These are phyloP conservation scores for Magnolia changhungtana DNA, from an alignment of 164 flowering plant genomes.

Conservation along the genomic window DNA sequence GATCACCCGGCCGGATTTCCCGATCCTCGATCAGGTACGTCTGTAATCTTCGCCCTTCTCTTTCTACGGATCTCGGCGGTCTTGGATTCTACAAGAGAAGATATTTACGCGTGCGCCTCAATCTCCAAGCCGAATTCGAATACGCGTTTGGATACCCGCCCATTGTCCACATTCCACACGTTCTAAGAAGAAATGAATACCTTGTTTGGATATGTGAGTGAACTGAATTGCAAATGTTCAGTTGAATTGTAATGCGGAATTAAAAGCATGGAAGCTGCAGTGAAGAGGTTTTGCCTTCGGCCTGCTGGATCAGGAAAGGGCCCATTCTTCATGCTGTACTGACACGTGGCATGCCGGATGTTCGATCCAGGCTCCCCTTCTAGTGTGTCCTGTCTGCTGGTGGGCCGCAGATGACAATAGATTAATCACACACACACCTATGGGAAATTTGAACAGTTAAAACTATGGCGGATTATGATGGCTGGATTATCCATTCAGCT, in stretches of 20 bases:
- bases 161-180: background rate
- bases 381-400: too few species aligned
- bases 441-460: too few species aligned
- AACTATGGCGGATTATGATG: too few species aligned
- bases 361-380: too few species aligned
- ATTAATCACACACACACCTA: too few species aligned
- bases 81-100: background rate
- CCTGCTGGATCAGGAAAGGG: background rate
- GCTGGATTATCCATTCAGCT: too few species aligned
- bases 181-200: background rate
- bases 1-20: constrained; percentile 71
- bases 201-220: too few species aligned
- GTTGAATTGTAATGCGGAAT: background rate
- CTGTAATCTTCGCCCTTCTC: background rate
- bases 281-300: background rate
- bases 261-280: background rate
- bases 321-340: background rate
- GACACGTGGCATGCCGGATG: too few species aligned
- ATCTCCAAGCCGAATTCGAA: too few species aligned
- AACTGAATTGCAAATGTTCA: background rate
- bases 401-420: too few species aligned
- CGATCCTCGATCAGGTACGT: constrained; percentile 85
- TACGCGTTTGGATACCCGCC: background rate
- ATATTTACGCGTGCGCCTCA: too few species aligned
- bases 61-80: background rate